Evolutionary conservation across 345 rosid species (phyloP), one percentile per base, ranked within the genome.

Genomic region (Viola odorata): DNA sequence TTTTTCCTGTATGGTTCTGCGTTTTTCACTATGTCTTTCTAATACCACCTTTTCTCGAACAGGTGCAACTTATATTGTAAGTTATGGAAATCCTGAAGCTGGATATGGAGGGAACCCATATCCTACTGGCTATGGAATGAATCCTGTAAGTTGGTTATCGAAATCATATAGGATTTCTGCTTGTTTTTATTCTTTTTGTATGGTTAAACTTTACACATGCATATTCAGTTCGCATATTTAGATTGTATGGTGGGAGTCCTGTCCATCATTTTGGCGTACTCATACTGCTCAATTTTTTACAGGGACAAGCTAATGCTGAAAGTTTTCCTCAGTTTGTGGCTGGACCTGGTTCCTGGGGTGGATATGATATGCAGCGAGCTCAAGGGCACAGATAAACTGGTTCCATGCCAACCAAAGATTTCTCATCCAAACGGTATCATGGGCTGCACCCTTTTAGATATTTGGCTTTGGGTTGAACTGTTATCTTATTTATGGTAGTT

Each of bases 311-410:
- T 56, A 84, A 86, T 50, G 73, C 74, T 58, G 96, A 80, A 77
- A 84, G 71, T 70, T 91, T 79, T 71, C 82, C 88, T 60, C 95
- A 84, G 37, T 91, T 81, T 68, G 98, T 87, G 78, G 80, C 68
- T 42, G 85, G 72, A 63, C 75, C 90, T 71, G 79, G 75, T 56
- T 69, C 91, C 64, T 80, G 88, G 84, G 88, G 80, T 75, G 85
- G 80, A 65, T 85, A 84, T 69, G 91, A 87, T 70, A 71, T 73
- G 69, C 89, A 80, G 60, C 82, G 83, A 64, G 73, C 83, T 67
- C 95, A 81, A 76, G 89, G 96, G 42, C 96, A 80, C 75, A 61
- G 81, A 77, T 89, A 87, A 81, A 78, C 56, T 60, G 63, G 53
- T 58, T 55, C 50, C 61, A 41, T 53, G 57, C 50, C 69, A 59